phyloP scores from a whole-genome alignment of 306 rosid genomes.

The Glycine latifolia region DNA sequence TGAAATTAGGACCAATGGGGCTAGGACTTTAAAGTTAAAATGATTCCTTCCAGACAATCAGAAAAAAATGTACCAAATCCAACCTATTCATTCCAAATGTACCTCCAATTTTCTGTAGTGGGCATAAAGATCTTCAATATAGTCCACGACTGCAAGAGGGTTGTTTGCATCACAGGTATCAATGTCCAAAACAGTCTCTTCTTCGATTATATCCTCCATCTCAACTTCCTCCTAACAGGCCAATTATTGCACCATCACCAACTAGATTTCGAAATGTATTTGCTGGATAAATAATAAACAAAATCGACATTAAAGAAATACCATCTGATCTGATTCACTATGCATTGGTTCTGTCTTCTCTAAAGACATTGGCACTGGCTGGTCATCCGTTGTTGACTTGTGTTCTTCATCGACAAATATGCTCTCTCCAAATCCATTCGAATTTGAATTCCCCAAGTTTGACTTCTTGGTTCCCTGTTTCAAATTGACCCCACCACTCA shows the following conservation, averaged over 20 bases:
- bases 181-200: constrained; percentile 70
- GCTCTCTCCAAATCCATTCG: constrained; percentile 67
- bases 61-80: background rate
- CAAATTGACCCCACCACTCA: constrained; percentile 43
- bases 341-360: constrained; percentile 58
- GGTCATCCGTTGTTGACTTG: constrained; percentile 57
- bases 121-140: constrained; percentile 75
- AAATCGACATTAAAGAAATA: constrained; percentile 39
- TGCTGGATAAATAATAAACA: too few species aligned
- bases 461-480: constrained; percentile 63
- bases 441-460: constrained; percentile 44
- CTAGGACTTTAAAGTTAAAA: too few species aligned
- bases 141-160: constrained; percentile 85
- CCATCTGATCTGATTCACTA: constrained; percentile 67
- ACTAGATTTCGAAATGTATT: background rate
- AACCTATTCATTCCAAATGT: constrained; percentile 28
- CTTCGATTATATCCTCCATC: constrained; percentile 84
- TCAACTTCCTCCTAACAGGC: constrained; percentile 78
- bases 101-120: constrained; percentile 85
- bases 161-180: constrained; percentile 70
- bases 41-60: too few species aligned
- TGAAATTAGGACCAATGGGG: background rate
- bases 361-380: constrained; percentile 89
- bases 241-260: constrained; percentile 25
- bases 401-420: constrained; percentile 81